Base-by-base conservation (phyloP, 2,329 filamentous ascomycete genomes). In the Lecanicillium sp. region DNA sequence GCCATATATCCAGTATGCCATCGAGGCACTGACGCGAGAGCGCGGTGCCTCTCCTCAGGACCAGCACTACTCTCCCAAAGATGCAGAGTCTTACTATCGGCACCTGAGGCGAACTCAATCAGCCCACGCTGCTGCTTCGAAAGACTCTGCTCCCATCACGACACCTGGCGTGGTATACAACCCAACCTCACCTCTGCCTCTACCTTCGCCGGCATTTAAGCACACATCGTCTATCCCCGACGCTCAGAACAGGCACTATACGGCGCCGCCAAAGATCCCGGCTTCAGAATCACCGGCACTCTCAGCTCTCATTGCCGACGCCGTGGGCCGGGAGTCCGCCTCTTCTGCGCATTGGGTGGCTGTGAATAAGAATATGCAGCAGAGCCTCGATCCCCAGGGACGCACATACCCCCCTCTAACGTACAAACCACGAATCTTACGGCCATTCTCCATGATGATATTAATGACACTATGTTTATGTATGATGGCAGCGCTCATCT, bases 1-100 rank as follows among this genome's bases (percentile, higher is more conserved):
- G 8, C 88, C 87, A 1, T 94, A 89, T 59, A 86, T 96, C 46
- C 84, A 84, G 46, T 94, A 92, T 58, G 89, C 90, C 29, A 78
- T 97, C 46, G 85, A 94, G 46, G 87, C 90, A 46, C 67, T 97
- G 49, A 94, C 87, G 5, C 72, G 83, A 34, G 77, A 84, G 51
- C 81, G 81, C 41, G 79, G 85, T 44, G 69, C 79, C 5, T 62
- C 68, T 41, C 70, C 72, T 8, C 66, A 71, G 40, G 63, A 68
- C 9, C 66, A 71, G 40, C 63, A 73, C 48, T 69, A 75, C 37
- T 59, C 70, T 39, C 67, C 70, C 4, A 52, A 48, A 22, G 54
- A 53, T 40, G 61, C 55, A n/a, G 55, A 57, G 7, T 51, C 48
- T 28, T 55, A 51, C 41, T 56, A 46, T 5, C 29, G 22, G 10